These are phyloP conservation scores for Colletotrichum chlorophyti DNA, from an alignment of 2,329 filamentous ascomycete genomes.

Conservation along the genomic window DNA sequence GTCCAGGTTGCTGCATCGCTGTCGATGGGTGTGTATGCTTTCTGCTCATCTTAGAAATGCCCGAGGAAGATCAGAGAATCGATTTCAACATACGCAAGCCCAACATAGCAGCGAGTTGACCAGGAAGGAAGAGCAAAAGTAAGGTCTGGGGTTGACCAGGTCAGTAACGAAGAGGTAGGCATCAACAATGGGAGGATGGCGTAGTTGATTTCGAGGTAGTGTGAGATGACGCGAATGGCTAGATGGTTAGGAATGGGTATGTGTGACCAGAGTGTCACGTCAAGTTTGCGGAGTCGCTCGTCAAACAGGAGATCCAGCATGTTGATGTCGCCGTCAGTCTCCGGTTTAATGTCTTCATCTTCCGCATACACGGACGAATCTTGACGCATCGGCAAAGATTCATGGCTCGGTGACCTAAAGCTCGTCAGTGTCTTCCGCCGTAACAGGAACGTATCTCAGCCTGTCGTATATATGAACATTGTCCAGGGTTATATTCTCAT, in stretches of 20 bases:
- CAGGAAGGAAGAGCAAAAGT: conserved; percentile 11
- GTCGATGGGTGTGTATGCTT: conserved; percentile 4
- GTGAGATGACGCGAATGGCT: not conserved
- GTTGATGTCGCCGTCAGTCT: not conserved
- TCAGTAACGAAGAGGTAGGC: conserved; percentile 1
- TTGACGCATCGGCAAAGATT: too few relatives aligned
- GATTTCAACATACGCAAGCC: conserved; percentile 2
- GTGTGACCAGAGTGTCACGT: not conserved
- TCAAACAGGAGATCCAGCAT: not conserved
- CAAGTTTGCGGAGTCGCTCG: not conserved
- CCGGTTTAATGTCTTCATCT: conserved; percentile 2
- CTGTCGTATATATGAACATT: too few relatives aligned
- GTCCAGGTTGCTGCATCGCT: not conserved
- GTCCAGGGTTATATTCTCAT: too few relatives aligned
- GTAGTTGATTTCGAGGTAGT: conserved; percentile 17
- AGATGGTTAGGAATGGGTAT: conserved; percentile 14
- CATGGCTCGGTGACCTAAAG: too few relatives aligned
- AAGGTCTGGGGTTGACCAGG: not conserved
- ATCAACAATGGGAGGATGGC: conserved; percentile 12
- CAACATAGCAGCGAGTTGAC: conserved; percentile 8
- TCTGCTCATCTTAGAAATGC: not conserved
- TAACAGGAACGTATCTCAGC: too few relatives aligned
- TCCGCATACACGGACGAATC: not conserved
- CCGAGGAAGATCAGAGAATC: fast-evolving
- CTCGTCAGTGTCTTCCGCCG: too few relatives aligned